These are phyloP conservation scores for Cyclotella atomus DNA, from an alignment of 108 stramenopile genomes.

Conservation along the genomic window DNA sequence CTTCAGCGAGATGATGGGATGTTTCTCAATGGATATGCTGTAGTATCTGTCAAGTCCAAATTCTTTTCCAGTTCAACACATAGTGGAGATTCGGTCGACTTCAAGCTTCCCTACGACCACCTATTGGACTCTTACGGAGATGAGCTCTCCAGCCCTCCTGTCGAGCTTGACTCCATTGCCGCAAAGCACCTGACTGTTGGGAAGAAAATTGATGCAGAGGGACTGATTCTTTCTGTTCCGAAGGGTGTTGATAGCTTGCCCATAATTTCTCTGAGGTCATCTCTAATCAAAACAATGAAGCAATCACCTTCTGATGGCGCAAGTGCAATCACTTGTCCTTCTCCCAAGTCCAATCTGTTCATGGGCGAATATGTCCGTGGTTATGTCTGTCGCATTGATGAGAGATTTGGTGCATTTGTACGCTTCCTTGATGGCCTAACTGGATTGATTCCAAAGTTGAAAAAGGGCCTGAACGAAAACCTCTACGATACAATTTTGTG, in stretches of 20 bases:
- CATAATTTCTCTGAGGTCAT: conserved; percentile 70
- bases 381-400: conserved; percentile 71
- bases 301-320: conserved; percentile 20
- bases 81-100: conserved; percentile 55
- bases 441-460: conserved; percentile 80
- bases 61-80: conserved; percentile 50
- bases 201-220: conserved; percentile 75
- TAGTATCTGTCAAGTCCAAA: conserved; percentile 80
- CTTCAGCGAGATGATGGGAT: conserved; percentile 48
- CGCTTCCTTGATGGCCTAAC: conserved; percentile 83
- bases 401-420: conserved; percentile 82
- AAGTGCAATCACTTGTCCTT: conserved; percentile 53
- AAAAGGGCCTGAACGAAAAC: conserved; percentile 70
- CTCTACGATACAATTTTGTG: conserved; percentile 69
- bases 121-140: conserved; percentile 70
- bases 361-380: conserved; percentile 74
- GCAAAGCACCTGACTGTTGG: conserved; percentile 62
- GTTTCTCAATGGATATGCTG: conserved; percentile 79
- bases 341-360: conserved; percentile 58
- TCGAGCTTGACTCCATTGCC: conserved; percentile 67
- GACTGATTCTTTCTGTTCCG: conserved; percentile 61
- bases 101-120: conserved; percentile 84
- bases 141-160: conserved; percentile 57
- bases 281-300: conserved; percentile 59
- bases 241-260: conserved; percentile 63